Conservation (phyloP, 352 stramenopile species). For the Phytopythium ostracodes region DNA sequence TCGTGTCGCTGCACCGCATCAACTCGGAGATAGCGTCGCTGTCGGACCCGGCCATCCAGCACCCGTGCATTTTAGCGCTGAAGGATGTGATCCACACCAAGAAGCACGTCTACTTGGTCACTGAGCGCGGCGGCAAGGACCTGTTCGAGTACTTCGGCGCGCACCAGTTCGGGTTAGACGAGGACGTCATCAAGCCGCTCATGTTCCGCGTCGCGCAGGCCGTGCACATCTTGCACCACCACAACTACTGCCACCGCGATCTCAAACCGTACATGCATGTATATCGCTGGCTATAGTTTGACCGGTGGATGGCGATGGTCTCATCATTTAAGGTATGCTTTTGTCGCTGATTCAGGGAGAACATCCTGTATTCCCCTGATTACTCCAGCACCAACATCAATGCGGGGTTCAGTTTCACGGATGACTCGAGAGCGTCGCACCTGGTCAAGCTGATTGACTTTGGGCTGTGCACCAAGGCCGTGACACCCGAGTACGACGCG, state of each 20-base stretch:
- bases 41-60: slow-evolving; percentile 43
- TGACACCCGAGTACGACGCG: slow-evolving; percentile 22
- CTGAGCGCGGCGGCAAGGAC: slow-evolving; percentile 75
- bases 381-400: slow-evolving; percentile 6
- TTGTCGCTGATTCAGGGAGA: slow-evolving; percentile 33
- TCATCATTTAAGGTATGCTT: neutral
- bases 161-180: slow-evolving; percentile 36
- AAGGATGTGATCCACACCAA: slow-evolving; percentile 76
- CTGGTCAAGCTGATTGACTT: slow-evolving; percentile 81
- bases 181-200: slow-evolving; percentile 38
- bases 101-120: slow-evolving; percentile 81
- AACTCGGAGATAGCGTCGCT: slow-evolving; percentile 80
- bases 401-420: neutral
- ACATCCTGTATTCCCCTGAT: slow-evolving; percentile 55
- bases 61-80: slow-evolving; percentile 63
- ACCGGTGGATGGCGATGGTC: neutral
- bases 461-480: slow-evolving; percentile 58
- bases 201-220: slow-evolving; percentile 44
- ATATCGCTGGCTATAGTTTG: neutral
- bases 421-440: slow-evolving; percentile 5
- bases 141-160: slow-evolving; percentile 80
- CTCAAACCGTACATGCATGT: slow-evolving; percentile 54
- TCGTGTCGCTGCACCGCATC: slow-evolving; percentile 70
- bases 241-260: slow-evolving; percentile 77
- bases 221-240: slow-evolving; percentile 47